Base-by-base conservation (phyloP, 208 protist species). In the Angomonas desouzai region DNA sequence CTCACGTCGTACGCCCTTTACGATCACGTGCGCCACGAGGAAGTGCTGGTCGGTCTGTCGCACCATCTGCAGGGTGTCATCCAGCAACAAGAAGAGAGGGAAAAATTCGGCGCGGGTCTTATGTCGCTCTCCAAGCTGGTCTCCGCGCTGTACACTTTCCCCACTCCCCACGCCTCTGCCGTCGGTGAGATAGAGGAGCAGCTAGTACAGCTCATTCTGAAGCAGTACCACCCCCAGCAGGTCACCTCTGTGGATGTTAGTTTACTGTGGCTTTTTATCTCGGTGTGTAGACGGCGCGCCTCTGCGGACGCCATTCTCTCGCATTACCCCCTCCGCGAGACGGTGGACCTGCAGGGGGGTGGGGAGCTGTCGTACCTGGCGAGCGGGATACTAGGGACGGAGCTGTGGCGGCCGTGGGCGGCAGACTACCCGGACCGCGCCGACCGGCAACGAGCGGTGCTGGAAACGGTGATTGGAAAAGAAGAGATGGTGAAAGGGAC, bases 11-110 rank as follows among this genome's bases (percentile, higher is more conserved):
- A 79, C 49, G 76, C 74, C 22, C 55, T 77, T n/a, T 61, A 76
- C 36, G 80, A 93, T 68, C 71, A 77, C 32, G 83, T 87, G 30
- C 57, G 62, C n/a, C 83, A 93, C 61, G 62, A 34, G 3, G 55
- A 74, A 22, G 53, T 88, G 61, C 74, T 89, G 10, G 23, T 30
- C 28, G n/a, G 64, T 0, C 64, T 85, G 27, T 3, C 3, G 7
- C 23, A 30, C 16, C 30, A n/a, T 29, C 51, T n/a, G 51, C 20
- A 29, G 16, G n/a, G 10, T 3, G 28, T 25, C 16, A 34, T 3
- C 3, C 51, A 29, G 6, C 18, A 3, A 3, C 3, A 29, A 25
- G 11, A n/a, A 25, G n/a, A 11, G 28, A 11, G 51, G 10, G 45
- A 13, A 51, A 23, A 51, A 4, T 13, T 6, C 20, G 45, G 25